Percentiles rank a stretch among this genome's conserved stretches.
phyloP scores from a whole-genome alignment of 176 grass and related monocot genomes.

The Carex cristatella region DNA sequence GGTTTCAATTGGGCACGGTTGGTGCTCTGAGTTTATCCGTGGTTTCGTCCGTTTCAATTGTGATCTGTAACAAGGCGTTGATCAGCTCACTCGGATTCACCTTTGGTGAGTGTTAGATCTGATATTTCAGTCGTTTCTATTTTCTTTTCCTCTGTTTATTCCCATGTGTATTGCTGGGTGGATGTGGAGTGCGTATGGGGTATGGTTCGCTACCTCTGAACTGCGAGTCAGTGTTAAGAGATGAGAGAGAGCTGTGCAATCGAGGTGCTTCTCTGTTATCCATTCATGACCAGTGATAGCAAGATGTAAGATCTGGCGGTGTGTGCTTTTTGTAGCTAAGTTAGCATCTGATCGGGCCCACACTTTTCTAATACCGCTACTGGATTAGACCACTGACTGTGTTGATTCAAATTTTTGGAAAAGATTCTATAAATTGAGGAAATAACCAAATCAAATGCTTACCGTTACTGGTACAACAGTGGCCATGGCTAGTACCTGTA shows the following conservation, averaged over 20 bases:
- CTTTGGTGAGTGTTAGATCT: constrained; percentile 60
- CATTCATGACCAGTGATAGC: not conserved
- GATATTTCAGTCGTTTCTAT: not conserved
- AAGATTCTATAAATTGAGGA: not conserved
- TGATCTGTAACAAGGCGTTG: constrained; percentile 98
- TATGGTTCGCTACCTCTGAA: not conserved
- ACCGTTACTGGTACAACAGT: not conserved
- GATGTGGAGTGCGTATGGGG: not conserved
- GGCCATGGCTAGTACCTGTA: not conserved
- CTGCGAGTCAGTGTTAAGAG: not conserved
- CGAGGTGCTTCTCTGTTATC: not conserved
- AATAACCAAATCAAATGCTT: not conserved
- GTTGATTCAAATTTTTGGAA: not conserved
- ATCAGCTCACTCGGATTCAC: constrained; percentile 94
- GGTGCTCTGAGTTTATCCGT: constrained; percentile 86
- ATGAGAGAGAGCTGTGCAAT: not conserved
- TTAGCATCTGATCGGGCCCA: not conserved
- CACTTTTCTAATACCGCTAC: not conserved
- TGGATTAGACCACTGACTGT: not conserved
- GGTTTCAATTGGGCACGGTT: constrained; percentile 92
- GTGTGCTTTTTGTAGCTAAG: not conserved
- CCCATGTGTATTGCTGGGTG: not conserved
- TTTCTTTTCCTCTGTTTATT: not conserved
- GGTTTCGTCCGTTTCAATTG: constrained; percentile 94
- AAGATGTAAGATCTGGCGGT: not conserved